Evolutionary conservation across 2,329 filamentous ascomycete species (phyloP).

Genomic region (Fusarium siculi): DNA sequence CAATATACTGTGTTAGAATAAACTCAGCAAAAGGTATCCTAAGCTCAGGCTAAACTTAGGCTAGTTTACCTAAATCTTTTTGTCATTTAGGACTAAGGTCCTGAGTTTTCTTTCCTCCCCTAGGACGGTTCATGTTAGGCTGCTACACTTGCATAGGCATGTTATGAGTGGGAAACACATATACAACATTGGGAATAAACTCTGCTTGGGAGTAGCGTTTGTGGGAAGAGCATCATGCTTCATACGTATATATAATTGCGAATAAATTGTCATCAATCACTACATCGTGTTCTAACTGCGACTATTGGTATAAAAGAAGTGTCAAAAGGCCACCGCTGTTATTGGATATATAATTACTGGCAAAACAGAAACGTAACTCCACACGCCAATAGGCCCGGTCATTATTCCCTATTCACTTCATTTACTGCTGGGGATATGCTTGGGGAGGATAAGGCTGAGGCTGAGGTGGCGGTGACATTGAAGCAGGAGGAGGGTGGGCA

Average conservation of each 20-base stretch:
- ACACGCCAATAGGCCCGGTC: neutral
- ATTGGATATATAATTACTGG: conserved; percentile 10
- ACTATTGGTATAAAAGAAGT: neutral
- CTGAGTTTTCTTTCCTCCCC: no score
- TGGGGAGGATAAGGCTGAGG: conserved; percentile 28
- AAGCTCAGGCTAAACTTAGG: no score
- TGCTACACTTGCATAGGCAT: no score
- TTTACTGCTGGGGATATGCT: conserved; percentile 7
- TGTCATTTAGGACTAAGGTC: no score
- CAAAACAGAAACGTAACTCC: conserved; percentile 7
- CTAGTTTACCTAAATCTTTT: no score
- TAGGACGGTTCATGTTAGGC: no score
- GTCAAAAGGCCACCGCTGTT: neutral
- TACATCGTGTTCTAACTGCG: neutral
- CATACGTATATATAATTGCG: neutral
- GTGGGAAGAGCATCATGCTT: neutral
- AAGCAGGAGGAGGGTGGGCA: conserved; percentile 20
- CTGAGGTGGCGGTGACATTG: conserved; percentile 35
- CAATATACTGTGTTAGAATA: no score
- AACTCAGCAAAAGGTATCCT: no score
- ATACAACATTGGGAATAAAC: no score
- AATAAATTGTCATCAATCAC: neutral
- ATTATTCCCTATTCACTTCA: neutral
- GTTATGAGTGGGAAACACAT: neutral
- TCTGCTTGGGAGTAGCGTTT: neutral